Evolutionary conservation across 108 stramenopile genomes (phyloP), one percentile per base, ranked within the genome.

Genomic region (Conticribra weissflogii): DNA sequence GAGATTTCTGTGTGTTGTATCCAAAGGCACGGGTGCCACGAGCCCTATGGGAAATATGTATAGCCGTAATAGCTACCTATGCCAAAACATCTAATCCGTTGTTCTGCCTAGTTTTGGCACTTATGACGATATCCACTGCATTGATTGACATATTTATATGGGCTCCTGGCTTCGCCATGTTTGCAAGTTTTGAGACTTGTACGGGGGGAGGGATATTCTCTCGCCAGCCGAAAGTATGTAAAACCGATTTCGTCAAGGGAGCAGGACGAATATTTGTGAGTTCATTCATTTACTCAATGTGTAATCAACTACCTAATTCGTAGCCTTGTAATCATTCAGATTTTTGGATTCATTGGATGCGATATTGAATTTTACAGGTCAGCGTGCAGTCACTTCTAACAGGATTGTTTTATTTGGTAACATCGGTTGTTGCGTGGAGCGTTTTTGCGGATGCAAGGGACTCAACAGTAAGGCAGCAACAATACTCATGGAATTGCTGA

Each of bases 161-260:
- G 77, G 69, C 69, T 0, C 77, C 77, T n/a, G 29, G 56, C 29
- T 78, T 78, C 34, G 69, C 69, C 15, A 27, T 44, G 0, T 54
- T 65, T 24, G 70, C 77, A 9, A 32, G 28, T 33, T 78, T 78
- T 41, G 69, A 70, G 64, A 70, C 76, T 32, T 78, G 76, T 31
- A 44, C 29, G 2, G 73, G 72, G 3, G 62, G 62, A 5, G 53
- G 54, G 9, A 22, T 66, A n/a, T 46, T 66, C 9, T 28, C 24
- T 45, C 33, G 72, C 21, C 65, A 56, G 27, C 75, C 68, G 41
- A 18, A 31, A 32, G 57, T 41, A 33, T 72, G 78, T 29, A 48
- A 23, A 21, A 16, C 64, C 19, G 71, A 72, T 33, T 66, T 66
- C 48, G 53, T 54, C 25, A 72, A 79, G 50, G 71, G 78, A 15